phyloP scores from a whole-genome alignment of 2,329 filamentous ascomycete species.

The Alternaria panax region DNA sequence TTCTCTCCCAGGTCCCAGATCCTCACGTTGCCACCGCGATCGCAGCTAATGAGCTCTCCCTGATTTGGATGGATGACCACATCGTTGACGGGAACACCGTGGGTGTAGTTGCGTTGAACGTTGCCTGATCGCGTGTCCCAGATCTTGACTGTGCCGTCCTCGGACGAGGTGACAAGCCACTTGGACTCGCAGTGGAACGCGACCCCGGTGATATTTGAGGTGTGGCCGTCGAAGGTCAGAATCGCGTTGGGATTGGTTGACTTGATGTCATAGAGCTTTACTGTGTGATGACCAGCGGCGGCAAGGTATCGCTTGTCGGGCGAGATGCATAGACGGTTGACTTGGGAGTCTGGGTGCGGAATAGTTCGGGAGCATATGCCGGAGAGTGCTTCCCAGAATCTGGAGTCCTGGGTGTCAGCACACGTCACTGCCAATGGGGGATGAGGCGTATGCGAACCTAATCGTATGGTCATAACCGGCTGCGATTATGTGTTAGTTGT shows the following conservation, averaged over 20 bases:
- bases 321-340: conserved; percentile 97
- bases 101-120: conserved; percentile 91
- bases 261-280: conserved; percentile 99
- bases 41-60: conserved; percentile 96
- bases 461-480: conserved; percentile 81
- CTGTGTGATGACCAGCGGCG: conserved; percentile 79
- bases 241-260: conserved; percentile 95
- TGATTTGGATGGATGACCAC: conserved; percentile 99
- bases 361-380: conserved; percentile 98
- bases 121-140: conserved; percentile 90
- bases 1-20: conserved; percentile 98
- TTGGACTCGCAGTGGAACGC: conserved; percentile 99
- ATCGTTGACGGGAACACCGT: conserved; percentile 90
- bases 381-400: conserved; percentile 98
- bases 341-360: conserved; percentile 96
- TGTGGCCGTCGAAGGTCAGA: conserved; percentile 94
- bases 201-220: conserved; percentile 93
- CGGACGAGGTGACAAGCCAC: conserved; percentile 99
- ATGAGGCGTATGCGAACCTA: conserved; percentile 58
- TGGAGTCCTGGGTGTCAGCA: conserved; percentile 49
- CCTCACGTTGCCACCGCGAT: conserved; percentile 87
- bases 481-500: conserved; percentile 44
- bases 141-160: conserved; percentile 96
- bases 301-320: conserved; percentile 97
- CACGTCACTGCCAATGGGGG: neutral